Percentiles rank a stretch among this genome's conserved stretches.
Evolutionary conservation across 306 rosid species (phyloP).

Genomic region (Herpetospermum pedunculosum): DNA sequence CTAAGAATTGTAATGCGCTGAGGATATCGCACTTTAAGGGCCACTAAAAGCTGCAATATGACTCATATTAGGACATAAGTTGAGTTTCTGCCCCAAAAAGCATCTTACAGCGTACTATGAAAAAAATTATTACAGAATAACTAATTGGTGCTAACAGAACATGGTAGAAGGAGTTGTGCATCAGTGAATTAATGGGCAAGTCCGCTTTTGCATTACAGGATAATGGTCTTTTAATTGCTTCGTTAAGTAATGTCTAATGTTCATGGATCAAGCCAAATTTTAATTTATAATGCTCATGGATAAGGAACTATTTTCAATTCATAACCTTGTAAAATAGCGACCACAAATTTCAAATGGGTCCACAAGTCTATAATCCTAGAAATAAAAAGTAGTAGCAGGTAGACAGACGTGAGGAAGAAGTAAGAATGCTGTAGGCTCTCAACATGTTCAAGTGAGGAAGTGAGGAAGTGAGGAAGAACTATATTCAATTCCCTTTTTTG

Average conservation of each 20-base stretch:
- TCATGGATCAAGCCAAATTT: background rate
- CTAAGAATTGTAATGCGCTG: slow-evolving; percentile 89
- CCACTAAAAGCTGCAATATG: slow-evolving; percentile 73
- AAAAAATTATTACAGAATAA: background rate
- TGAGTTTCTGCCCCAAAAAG: background rate
- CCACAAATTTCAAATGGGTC: background rate
- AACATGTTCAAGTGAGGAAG: no score
- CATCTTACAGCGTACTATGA: background rate
- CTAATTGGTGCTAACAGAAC: background rate
- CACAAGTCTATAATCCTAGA: background rate
- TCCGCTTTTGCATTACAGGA: background rate
- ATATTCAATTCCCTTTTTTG: no score
- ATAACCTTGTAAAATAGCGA: background rate
- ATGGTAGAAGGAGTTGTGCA: background rate
- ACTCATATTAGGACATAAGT: slow-evolving; percentile 7
- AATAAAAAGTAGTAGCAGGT: background rate
- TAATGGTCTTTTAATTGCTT: background rate
- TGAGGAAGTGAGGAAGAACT: no score
- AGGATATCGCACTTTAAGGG: slow-evolving; percentile 84
- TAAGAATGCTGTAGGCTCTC: background rate
- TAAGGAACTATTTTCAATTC: background rate
- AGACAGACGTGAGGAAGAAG: background rate
- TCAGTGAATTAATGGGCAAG: background rate
- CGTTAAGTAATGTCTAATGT: background rate
- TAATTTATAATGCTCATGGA: background rate